phyloP scores from a whole-genome alignment of 495 filamentous ascomycete species.

The Neurospora intermedia region DNA sequence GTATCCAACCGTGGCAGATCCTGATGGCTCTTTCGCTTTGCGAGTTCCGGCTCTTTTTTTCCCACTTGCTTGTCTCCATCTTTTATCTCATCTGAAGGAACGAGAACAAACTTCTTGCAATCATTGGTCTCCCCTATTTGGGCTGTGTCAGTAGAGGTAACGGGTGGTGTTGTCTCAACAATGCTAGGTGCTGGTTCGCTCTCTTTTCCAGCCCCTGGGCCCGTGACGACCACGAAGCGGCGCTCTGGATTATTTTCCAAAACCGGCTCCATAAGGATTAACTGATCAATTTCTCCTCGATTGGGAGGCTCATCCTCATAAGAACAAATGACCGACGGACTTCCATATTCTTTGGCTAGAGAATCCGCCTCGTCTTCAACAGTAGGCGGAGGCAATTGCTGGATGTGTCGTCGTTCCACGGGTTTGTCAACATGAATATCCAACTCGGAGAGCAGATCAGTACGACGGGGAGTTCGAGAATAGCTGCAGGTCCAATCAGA shows the following conservation, averaged over 20 bases:
- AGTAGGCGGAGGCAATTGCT: conserved; percentile 27
- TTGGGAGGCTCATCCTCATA: conserved; percentile 30
- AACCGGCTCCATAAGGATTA: conserved; percentile 29
- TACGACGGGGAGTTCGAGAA: not conserved
- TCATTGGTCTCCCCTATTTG: conserved; percentile 28
- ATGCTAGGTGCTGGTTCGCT: not conserved
- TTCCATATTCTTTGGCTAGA: conserved; percentile 31
- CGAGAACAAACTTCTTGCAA: conserved; percentile 26
- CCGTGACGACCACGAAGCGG: conserved; percentile 32
- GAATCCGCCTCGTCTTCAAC: conserved; percentile 38
- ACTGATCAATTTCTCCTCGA: conserved; percentile 34
- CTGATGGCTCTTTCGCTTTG: conserved; percentile 26
- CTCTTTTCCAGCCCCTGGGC: conserved; percentile 16
- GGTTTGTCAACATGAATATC: conserved; percentile 9
- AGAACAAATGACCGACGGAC: conserved; percentile 14
- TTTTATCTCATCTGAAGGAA: conserved; percentile 4
- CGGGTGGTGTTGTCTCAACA: not conserved
- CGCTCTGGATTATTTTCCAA: conserved; percentile 37
- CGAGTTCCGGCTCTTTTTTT: conserved; percentile 12
- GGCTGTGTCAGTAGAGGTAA: not conserved
- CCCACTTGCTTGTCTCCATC: conserved; percentile 11
- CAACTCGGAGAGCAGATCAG: conserved; percentile 5
- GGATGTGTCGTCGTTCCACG: not conserved
- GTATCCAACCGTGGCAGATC: conserved; percentile 28
- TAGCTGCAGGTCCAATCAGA: not conserved